A percentile compares a stretch with the other conserved stretches of the same genome.
phyloP scores from a whole-genome alignment of 257 asterid genomes.

The Apocynum venetum region DNA sequence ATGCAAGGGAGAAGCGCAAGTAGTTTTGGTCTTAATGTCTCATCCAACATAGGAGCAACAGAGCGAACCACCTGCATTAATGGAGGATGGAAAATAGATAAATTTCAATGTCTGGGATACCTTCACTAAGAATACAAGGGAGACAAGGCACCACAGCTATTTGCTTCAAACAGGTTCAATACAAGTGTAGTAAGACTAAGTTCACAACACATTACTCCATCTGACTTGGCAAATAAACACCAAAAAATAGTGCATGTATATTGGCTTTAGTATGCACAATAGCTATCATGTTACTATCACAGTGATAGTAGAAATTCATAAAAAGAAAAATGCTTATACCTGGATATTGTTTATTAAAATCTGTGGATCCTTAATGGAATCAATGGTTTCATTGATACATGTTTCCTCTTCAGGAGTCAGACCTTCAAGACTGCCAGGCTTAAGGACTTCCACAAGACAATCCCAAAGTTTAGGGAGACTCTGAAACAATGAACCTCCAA shows the following conservation, averaged over 20 bases:
- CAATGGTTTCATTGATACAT: constrained; percentile 55
- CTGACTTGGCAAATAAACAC: not conserved
- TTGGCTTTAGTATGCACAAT: not conserved
- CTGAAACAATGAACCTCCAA: constrained; percentile 78
- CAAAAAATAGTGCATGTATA: not conserved
- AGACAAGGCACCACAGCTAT: not conserved
- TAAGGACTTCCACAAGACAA: constrained; percentile 92
- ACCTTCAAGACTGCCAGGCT: constrained; percentile 63
- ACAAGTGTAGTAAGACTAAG: not conserved
- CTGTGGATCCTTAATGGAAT: constrained; percentile 74
- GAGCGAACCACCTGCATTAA: constrained; percentile 83
- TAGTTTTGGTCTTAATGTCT: constrained; percentile 58
- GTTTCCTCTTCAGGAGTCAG: constrained; percentile 60
- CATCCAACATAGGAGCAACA: constrained; percentile 72
- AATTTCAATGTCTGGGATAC: not conserved
- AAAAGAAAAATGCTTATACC: constrained; percentile 37
- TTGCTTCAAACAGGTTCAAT: not conserved
- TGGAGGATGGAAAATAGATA: not conserved
- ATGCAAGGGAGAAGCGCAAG: constrained; percentile 89
- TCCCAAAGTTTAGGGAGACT: constrained; percentile 93
- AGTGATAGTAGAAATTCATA: not conserved
- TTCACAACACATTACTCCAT: not conserved
- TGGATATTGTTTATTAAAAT: constrained; percentile 86
- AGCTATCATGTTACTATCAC: not conserved
- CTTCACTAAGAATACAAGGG: not conserved